Evolutionary conservation across 2,329 filamentous ascomycete species (phyloP).

Genomic region (Calonectria hongkongensis): DNA sequence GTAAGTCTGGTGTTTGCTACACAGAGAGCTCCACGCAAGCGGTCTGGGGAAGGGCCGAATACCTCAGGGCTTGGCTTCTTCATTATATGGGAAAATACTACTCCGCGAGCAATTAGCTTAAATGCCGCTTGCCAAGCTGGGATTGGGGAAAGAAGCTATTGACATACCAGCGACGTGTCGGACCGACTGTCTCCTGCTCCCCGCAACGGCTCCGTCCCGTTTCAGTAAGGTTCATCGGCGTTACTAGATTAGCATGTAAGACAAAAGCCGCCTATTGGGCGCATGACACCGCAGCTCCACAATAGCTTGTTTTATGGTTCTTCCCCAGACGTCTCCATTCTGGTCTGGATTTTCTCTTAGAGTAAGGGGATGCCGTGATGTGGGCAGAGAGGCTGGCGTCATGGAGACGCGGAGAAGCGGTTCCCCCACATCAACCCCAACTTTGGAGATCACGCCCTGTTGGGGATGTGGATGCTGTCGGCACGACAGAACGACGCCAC

Average conservation of each 20-base stretch:
- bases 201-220: constrained; percentile 17
- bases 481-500: neutral
- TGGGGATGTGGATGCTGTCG: constrained; percentile 14
- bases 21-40: neutral
- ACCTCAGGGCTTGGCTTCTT: neutral
- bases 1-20: neutral
- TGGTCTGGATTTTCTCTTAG: constrained; percentile 5
- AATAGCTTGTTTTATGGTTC: constrained; percentile 26
- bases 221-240: constrained; percentile 6
- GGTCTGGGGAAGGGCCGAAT: constrained; percentile 6
- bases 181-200: constrained; percentile 14
- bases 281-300: neutral
- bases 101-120: neutral
- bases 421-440: constrained; percentile 20
- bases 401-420: constrained; percentile 13
- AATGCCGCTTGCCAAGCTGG: constrained; percentile 6
- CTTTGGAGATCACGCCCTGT: constrained; percentile 6
- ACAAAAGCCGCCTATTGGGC: neutral
- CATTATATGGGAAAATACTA: constrained; percentile 1
- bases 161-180: neutral
- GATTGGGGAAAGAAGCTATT: neutral
- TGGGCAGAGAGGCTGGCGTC: neutral
- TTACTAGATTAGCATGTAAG: neutral
- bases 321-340: constrained; percentile 23
- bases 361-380: neutral